Percentiles rank a stretch among this genome's conserved stretches.
Evolutionary conservation across 176 grass and related monocot species (phyloP).

Genomic region (Musa troglodytarum): DNA sequence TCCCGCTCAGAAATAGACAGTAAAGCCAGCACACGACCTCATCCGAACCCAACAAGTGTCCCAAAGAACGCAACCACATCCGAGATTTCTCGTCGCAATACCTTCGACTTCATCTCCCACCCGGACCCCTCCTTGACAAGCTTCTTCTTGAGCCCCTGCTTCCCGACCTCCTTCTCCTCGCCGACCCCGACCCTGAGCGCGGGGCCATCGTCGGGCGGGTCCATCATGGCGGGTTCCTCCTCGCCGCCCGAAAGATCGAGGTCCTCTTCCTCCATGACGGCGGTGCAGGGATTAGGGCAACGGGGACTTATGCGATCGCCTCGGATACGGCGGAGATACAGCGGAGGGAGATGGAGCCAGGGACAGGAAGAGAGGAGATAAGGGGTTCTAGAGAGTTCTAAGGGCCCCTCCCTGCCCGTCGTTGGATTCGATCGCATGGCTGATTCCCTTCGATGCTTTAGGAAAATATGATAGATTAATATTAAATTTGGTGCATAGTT

Average conservation of each 20-base stretch:
- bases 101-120: constrained; percentile 96
- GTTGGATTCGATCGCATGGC: too few species aligned
- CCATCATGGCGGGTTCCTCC: constrained; percentile 33
- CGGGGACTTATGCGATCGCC: background rate
- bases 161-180: constrained; percentile 95
- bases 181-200: constrained; percentile 59
- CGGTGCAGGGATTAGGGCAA: background rate
- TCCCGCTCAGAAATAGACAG: constrained; percentile 9
- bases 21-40: background rate
- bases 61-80: background rate
- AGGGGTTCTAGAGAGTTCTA: constrained; percentile 31
- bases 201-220: constrained; percentile 32
- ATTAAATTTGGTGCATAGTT: too few species aligned
- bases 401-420: background rate
- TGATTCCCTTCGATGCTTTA: too few species aligned
- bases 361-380: background rate
- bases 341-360: background rate
- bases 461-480: too few species aligned
- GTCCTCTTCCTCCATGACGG: constrained; percentile 61
- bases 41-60: background rate
- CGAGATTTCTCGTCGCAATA: constrained; percentile 5
- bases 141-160: constrained; percentile 86
- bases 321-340: background rate
- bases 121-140: constrained; percentile 68
- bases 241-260: constrained; percentile 51